Conservation (phyloP, 495 filamentous ascomycete genomes). For the Talaromyces trachyspermus region DNA sequence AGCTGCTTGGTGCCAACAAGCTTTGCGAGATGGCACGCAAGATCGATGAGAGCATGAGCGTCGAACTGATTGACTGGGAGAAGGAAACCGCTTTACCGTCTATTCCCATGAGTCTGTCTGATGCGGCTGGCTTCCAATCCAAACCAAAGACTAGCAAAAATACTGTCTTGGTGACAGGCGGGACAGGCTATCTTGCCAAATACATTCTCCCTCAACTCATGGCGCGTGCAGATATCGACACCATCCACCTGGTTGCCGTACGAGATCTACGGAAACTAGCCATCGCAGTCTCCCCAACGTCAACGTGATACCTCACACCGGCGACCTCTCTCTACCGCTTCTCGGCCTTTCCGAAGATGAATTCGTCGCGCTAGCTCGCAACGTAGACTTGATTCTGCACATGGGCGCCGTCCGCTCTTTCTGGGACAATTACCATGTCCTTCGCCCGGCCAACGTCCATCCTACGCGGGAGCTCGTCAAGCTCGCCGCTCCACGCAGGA, state of each 20-base stretch:
- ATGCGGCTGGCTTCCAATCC: conserved; percentile 1
- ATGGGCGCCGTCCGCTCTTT: conserved; percentile 34
- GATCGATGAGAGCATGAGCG: background rate
- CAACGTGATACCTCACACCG: conserved; percentile 29
- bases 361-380: conserved; percentile 11
- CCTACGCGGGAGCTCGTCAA: conserved; percentile 27
- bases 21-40: conserved; percentile 23
- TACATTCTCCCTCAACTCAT: conserved; percentile 10
- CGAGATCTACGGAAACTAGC: background rate
- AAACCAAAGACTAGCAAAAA: background rate
- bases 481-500: conserved; percentile 17
- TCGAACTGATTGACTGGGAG: conserved; percentile 22
- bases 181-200: conserved; percentile 15
- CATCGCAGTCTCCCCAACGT: background rate
- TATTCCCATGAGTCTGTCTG: background rate
- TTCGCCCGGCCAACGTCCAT: conserved; percentile 27
- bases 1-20: conserved; percentile 29
- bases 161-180: conserved; percentile 14
- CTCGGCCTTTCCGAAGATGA: conserved; percentile 28
- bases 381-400: conserved; percentile 36
- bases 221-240: background rate
- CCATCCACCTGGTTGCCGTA: conserved; percentile 7
- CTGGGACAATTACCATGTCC: conserved; percentile 29
- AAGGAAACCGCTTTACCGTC: conserved; percentile 9
- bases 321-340: conserved; percentile 22